Evolutionary conservation across 495 filamentous ascomycete genomes (phyloP).

Genomic region (Neurospora sp.): DNA sequence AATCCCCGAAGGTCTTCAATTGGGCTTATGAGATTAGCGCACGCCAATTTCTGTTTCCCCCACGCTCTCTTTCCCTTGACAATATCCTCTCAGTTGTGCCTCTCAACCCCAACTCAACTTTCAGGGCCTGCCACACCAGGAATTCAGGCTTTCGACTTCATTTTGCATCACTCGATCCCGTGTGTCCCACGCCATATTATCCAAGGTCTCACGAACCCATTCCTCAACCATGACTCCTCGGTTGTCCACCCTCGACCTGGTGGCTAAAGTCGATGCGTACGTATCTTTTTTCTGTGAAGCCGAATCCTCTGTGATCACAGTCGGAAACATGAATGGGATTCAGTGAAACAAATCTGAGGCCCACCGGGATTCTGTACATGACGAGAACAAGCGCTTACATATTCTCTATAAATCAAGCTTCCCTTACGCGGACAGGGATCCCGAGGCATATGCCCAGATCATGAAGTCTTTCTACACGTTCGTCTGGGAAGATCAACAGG

Average conservation of each 20-base stretch:
- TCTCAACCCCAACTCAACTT: background rate
- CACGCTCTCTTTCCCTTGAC: background rate
- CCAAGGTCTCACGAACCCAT: background rate
- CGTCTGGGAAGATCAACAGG: constrained; percentile 38
- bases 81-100: background rate
- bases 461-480: constrained; percentile 46
- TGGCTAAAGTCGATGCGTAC: constrained; percentile 54
- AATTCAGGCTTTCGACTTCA: background rate
- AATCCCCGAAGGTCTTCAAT: background rate
- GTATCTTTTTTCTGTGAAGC: constrained; percentile 4
- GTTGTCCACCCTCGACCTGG: constrained; percentile 24
- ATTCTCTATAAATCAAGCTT: constrained; percentile 39
- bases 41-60: background rate
- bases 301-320: background rate
- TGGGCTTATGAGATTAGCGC: background rate
- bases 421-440: constrained; percentile 52
- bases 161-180: background rate
- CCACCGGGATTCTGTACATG: background rate
- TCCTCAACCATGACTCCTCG: constrained; percentile 6
- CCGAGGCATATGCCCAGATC: constrained; percentile 37
- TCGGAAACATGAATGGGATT: background rate
- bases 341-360: background rate
- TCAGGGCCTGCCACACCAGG: background rate
- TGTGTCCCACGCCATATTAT: background rate
- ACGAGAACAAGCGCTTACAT: constrained; percentile 3